Conservation (phyloP, 768 basidiomycete genomes). For the Dacryopinax spathularia region DNA sequence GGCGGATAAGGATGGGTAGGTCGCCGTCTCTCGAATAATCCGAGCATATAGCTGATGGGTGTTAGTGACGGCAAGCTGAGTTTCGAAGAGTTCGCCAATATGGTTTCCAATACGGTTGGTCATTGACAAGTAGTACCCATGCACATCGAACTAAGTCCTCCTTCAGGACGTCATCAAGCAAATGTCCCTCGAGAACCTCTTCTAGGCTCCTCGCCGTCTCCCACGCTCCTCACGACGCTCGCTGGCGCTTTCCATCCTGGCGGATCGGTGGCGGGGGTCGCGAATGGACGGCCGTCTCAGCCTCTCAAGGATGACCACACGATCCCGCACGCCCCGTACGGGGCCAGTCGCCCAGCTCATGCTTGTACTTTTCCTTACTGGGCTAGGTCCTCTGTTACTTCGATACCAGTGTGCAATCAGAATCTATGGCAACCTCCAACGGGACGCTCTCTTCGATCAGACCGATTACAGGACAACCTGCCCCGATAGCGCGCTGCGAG, state of each 20-base stretch:
- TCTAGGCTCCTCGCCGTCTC: conserved; percentile 28
- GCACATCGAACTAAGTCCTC: conserved; percentile 3
- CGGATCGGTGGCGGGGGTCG: too few species aligned
- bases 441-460: too few species aligned
- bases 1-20: conserved; percentile 80
- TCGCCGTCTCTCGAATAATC: background rate
- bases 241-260: background rate
- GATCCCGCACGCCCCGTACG: too few species aligned
- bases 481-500: too few species aligned
- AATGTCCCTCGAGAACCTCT: conserved; percentile 92
- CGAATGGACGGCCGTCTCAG: too few species aligned
- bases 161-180: conserved; percentile 91
- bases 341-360: too few species aligned
- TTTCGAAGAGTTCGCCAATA: conserved; percentile 92
- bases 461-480: too few species aligned
- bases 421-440: too few species aligned
- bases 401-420: too few species aligned
- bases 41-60: background rate
- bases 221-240: background rate
- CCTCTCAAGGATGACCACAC: too few species aligned
- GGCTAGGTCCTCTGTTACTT: too few species aligned
- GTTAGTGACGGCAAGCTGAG: conserved; percentile 79
- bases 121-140: background rate
- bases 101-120: conserved; percentile 90
- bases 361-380: too few species aligned